phyloP scores from a whole-genome alignment of 257 asterid species.

The Ocimum tenuiflorum region DNA sequence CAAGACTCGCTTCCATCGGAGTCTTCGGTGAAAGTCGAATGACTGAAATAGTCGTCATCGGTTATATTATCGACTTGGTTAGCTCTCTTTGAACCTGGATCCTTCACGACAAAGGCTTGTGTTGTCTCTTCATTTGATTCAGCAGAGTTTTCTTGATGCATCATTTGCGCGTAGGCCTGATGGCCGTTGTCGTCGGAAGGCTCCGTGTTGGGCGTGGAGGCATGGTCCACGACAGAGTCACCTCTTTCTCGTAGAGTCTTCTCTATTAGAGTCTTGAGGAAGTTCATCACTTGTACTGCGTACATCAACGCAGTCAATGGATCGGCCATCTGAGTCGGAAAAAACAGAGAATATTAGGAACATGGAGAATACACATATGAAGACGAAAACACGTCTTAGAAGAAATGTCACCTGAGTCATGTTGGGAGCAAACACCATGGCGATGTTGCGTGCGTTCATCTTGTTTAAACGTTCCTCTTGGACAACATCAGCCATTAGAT shows the following conservation, averaged over 20 bases:
- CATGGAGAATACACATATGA: background rate
- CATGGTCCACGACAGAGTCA: constrained; percentile 44
- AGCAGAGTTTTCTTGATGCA: constrained; percentile 18
- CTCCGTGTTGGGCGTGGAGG: constrained; percentile 29
- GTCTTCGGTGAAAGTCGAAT: constrained; percentile 53
- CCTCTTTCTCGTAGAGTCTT: constrained; percentile 66
- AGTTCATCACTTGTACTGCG: constrained; percentile 94
- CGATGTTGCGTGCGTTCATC: constrained; percentile 90
- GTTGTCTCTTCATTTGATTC: constrained; percentile 31
- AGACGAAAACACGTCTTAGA: too few species aligned
- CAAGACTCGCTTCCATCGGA: constrained; percentile 40
- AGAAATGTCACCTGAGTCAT: constrained; percentile 71
- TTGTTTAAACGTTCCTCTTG: constrained; percentile 76
- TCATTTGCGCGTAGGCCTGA: constrained; percentile 36
- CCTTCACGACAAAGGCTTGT: constrained; percentile 26
- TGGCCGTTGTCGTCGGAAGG: constrained; percentile 63
- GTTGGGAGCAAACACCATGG: constrained; percentile 98
- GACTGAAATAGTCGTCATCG: constrained; percentile 48
- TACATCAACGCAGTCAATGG: constrained; percentile 87
- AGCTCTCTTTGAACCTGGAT: constrained; percentile 35
- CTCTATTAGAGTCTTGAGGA: constrained; percentile 76
- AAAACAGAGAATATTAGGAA: background rate
- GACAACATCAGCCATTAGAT: constrained; percentile 91
- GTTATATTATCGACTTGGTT: constrained; percentile 29
- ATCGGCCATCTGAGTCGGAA: constrained; percentile 70